Base-by-base conservation (phyloP, 768 basidiomycete genomes). In the Termitomyces sp. region DNA sequence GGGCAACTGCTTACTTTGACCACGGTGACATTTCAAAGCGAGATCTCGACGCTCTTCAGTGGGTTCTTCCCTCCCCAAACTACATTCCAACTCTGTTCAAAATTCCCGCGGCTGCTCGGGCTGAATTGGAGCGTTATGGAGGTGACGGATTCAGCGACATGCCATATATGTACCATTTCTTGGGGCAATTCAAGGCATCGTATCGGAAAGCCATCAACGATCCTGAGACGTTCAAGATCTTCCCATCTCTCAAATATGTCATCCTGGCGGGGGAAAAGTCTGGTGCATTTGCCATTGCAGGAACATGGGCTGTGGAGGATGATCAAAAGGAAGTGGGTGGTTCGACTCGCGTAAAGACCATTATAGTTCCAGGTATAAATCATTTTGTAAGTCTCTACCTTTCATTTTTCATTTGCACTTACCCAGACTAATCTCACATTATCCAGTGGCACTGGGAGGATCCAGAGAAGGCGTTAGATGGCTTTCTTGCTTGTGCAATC, bases 1-100 rank as follows among this genome's bases (percentile, higher is more conserved):
- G 74, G 72, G 50, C 72, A 18, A 72, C 71, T 1, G 51, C 62
- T 0, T 77, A 76, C 61, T 76, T 73, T 63, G 61, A 74, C 15
- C 74, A 78, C 58, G 64, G 65, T 44, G 67, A 74, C 46, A 55
- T 74, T 33, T 55, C 67, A 4, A 61, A 66, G 13, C 65, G 66
- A 2, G 66, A 72, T 60, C 58, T 63, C 2, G 63, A 70, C 60
- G 40, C 60, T 0, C 71, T 76, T 6, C 57, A 58, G 2, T 70
- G 66, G 58, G 65, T 72, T 18, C 13, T 72, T 18, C 68, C 72
- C 0, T 57, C 66, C 6, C 40, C 61, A 2, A 55, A 51, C 24
- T 66, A 63, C 8, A 40, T 63, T 9, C 73, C 73, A 4, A 69
- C 68, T 1, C 61, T 73, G 32, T 76, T 63, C 59, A 66, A 40